Percentiles rank a stretch among this genome's conserved stretches.
Conservation (phyloP, 768 basidiomycete genomes). For the Mycena alexandri region DNA sequence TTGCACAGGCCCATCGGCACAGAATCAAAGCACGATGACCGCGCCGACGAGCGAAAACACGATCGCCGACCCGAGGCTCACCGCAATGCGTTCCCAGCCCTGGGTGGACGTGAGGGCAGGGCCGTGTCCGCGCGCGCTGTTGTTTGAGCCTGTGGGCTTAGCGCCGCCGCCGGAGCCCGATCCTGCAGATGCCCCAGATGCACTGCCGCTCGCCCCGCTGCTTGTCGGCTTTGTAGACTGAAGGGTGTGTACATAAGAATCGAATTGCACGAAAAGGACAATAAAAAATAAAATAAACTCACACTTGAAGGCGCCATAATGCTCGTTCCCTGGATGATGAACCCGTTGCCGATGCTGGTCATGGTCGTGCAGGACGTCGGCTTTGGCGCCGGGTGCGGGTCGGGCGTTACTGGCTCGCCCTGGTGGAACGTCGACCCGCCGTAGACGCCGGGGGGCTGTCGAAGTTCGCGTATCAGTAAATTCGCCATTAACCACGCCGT, state of each 20-base stretch:
- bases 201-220: neutral
- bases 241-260: too few species aligned
- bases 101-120: conserved; percentile 22
- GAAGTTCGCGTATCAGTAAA: neutral
- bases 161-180: too few species aligned
- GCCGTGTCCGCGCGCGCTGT: neutral
- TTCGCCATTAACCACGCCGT: conserved; percentile 22
- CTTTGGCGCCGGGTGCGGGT: conserved; percentile 67
- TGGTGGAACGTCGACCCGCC: conserved; percentile 76
- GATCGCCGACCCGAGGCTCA: conserved; percentile 44
- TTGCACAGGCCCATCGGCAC: too few species aligned
- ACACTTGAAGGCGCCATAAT: conserved; percentile 12
- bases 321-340: conserved; percentile 48
- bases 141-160: conserved; percentile 21
- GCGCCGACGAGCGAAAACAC: conserved; percentile 43
- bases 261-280: neutral
- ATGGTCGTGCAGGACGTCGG: conserved; percentile 71
- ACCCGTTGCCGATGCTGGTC: conserved; percentile 65
- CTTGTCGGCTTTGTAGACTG: conserved; percentile 9
- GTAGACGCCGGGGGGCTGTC: conserved; percentile 78
- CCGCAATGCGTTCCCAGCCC: conserved; percentile 43
- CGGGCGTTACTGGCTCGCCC: conserved; percentile 67
- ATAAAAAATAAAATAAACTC: neutral
- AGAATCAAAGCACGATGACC: conserved; percentile 37
- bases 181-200: neutral